Evolutionary conservation across 2,329 filamentous ascomycete genomes (phyloP).

Genomic region (Dactylellina sp.): DNA sequence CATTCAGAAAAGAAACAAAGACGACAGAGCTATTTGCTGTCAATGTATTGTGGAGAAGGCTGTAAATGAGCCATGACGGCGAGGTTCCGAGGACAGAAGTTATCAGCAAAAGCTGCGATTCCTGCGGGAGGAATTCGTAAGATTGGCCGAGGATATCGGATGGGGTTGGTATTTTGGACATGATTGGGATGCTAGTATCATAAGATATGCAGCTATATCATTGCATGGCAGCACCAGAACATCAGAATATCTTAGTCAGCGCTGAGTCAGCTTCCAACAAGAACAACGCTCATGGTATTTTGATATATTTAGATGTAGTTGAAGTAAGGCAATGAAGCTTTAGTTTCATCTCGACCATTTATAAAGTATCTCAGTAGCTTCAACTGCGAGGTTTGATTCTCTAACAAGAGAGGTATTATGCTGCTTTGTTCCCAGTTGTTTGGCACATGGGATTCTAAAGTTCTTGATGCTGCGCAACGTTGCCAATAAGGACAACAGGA

Average conservation of each 20-base stretch:
- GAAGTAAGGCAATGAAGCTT: no score
- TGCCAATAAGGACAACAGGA: no score
- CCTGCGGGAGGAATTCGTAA: constrained; percentile 71
- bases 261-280: not conserved
- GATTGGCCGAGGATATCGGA: constrained; percentile 62
- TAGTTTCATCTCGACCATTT: no score
- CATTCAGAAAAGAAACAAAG: constrained; percentile 84
- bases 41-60: constrained; percentile 59
- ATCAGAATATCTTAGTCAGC: not conserved
- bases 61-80: constrained; percentile 73
- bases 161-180: constrained; percentile 46
- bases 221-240: not conserved
- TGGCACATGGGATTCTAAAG: not conserved
- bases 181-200: constrained; percentile 7
- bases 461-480: no score
- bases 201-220: constrained; percentile 2
- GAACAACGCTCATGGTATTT: not conserved
- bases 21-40: constrained; percentile 70
- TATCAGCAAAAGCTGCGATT: constrained; percentile 73
- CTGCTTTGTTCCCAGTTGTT: constrained; percentile 14
- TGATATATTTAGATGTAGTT: not conserved
- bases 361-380: no score
- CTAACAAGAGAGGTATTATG: no score
- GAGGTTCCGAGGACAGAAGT: constrained; percentile 75
- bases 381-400: no score